Percentiles rank a stretch among this genome's conserved stretches.
phyloP scores from a whole-genome alignment of 78 protist genomes.

The Anaeramoeba flamelloides region DNA sequence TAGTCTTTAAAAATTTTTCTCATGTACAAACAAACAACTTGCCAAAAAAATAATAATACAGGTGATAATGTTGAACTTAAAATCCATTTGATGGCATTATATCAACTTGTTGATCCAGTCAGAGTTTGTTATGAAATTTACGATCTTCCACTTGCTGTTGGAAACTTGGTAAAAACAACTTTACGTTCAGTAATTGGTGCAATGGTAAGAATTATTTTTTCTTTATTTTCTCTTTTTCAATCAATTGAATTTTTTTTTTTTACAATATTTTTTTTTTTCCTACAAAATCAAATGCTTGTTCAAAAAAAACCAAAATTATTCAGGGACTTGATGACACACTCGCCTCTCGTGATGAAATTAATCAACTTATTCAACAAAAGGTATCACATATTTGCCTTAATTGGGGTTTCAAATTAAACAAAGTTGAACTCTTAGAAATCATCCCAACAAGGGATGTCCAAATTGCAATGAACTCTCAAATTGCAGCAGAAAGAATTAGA shows the following conservation, averaged over 20 bases:
- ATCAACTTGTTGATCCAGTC: background rate
- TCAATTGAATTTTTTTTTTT: no score
- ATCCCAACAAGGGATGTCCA: background rate
- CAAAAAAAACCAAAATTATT: no score
- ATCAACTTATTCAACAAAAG: background rate
- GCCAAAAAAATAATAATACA: no score
- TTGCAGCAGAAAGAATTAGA: constrained; percentile 3
- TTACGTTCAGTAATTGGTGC: constrained; percentile 11
- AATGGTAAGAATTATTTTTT: no score
- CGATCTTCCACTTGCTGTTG: constrained; percentile 4
- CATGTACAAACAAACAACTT: no score
- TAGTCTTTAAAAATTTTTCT: no score
- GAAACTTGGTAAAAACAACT: constrained; percentile 12
- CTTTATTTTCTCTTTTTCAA: no score
- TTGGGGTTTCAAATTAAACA: constrained; percentile 4
- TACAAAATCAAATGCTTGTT: no score
- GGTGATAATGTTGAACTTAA: background rate
- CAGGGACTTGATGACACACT: constrained; percentile 22
- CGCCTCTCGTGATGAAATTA: constrained; percentile 17
- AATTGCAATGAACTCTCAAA: constrained; percentile 16
- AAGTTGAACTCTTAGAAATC: constrained; percentile 8
- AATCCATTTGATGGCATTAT: constrained; percentile 10
- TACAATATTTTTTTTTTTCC: no score
- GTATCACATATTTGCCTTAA: background rate
- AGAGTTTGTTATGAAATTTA: background rate